Conservation (phyloP, 2,329 filamentous ascomycete species). For the Diplocarpon rosae region DNA sequence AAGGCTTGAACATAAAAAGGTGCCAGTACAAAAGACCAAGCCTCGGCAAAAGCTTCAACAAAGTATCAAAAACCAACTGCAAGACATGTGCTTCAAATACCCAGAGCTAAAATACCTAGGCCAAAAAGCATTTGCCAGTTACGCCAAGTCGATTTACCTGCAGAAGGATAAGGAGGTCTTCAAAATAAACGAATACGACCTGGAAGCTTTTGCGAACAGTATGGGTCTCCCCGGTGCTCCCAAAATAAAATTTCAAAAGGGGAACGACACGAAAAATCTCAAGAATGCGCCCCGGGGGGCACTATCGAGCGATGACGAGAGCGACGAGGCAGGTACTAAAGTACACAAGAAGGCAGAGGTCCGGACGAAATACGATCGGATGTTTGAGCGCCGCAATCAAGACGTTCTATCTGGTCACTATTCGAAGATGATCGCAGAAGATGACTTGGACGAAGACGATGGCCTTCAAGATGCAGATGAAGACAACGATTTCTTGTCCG, state of each 20-base stretch:
- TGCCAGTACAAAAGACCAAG: slow-evolving; percentile 78
- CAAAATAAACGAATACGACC: slow-evolving; percentile 66
- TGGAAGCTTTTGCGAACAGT: slow-evolving; percentile 78
- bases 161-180: slow-evolving; percentile 92
- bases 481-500: slow-evolving; percentile 74
- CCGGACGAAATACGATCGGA: slow-evolving; percentile 90
- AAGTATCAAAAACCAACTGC: slow-evolving; percentile 72
- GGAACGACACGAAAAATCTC: slow-evolving; percentile 71
- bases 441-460: slow-evolving; percentile 34
- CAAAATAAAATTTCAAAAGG: slow-evolving; percentile 86
- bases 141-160: slow-evolving; percentile 72
- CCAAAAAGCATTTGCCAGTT: slow-evolving; percentile 91
- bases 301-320: slow-evolving; percentile 51
- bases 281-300: slow-evolving; percentile 74
- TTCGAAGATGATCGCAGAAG: slow-evolving; percentile 66
- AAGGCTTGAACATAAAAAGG: slow-evolving; percentile 76
- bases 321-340: slow-evolving; percentile 41
- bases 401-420: slow-evolving; percentile 93
- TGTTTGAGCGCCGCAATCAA: slow-evolving; percentile 96
- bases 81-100: slow-evolving; percentile 93
- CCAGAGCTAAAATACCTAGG: slow-evolving; percentile 88
- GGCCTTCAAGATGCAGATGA: slow-evolving; percentile 43
- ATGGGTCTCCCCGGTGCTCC: slow-evolving; percentile 84
- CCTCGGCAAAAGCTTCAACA: slow-evolving; percentile 83
- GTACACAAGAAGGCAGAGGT: slow-evolving; percentile 56